phyloP scores from a whole-genome alignment of 192 early-diverging fungal species.

The Entomortierella chlamydospora region DNA sequence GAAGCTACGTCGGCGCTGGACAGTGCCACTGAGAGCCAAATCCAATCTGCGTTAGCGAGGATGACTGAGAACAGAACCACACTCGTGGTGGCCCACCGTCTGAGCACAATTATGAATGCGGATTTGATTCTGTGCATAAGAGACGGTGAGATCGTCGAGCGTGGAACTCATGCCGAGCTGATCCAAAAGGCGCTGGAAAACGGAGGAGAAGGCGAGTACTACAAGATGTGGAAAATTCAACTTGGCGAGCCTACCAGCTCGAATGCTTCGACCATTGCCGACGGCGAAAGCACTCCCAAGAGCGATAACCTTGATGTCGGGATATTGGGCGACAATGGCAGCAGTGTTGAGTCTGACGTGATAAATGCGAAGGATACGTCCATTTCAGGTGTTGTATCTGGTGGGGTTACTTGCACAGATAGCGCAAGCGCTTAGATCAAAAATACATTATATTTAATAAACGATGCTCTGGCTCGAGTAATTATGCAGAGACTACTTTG shows the following conservation, averaged over 20 bases:
- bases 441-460: too few species aligned
- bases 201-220: conserved; percentile 73
- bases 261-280: not conserved
- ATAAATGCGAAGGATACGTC: too few species aligned
- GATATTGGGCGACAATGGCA: not conserved
- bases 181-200: conserved; percentile 57
- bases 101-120: conserved; percentile 84
- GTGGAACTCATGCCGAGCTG: conserved; percentile 83
- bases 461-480: too few species aligned
- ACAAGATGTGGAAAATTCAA: conserved; percentile 93
- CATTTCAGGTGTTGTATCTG: too few species aligned
- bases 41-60: conserved; percentile 79
- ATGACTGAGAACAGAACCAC: conserved; percentile 87
- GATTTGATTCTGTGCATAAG: conserved; percentile 87
- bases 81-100: conserved; percentile 85
- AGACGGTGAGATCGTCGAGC: conserved; percentile 83
- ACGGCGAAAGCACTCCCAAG: not conserved
- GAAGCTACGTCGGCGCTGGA: conserved; percentile 92
- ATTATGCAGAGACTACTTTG: conserved; percentile 1
- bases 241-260: conserved; percentile 58
- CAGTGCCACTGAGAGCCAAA: conserved; percentile 76
- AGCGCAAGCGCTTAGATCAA: too few species aligned
- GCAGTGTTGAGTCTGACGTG: not conserved
- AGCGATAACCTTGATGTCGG: not conserved
- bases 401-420: too few species aligned